Base-by-base conservation (phyloP, 345 rosid genomes). In the Gossypium ekmanianum region DNA sequence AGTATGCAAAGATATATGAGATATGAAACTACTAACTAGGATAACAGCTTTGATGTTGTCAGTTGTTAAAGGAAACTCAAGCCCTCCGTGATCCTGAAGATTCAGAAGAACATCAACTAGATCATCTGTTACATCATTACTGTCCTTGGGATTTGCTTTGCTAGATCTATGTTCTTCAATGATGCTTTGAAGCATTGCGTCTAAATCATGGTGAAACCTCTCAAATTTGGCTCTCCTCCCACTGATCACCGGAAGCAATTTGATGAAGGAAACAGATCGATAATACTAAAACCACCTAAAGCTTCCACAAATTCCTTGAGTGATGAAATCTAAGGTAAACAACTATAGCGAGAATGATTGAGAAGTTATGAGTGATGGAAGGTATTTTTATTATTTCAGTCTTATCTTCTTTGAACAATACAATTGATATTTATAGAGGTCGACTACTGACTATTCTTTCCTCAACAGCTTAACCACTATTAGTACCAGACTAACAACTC, bases 21-120 rank as follows among this genome's bases (percentile, higher is more conserved):
- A 29, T 29, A 29, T 29, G 34, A 29, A 29, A 29, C 34, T 29
- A 29, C 50, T 45, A 45, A 81, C 85, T 5, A 79, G 55, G 79
- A 84, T 68, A 13, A 78, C 81, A 83, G 88, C 83, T n/a, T 71
- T 80, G 1, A 75, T 56, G 7, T 8, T 14, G 71, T 50, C 7
- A 75, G 18, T n/a, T 73, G 51, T 3, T 72, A 43, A 7, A 83
- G 77, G 17, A 13, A 79, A 76, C 12, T 76, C 26, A 41, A 52
- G 57, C 9, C 20, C 57, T 17, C 68, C 78, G 61, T 74, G 50
- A 10, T 62, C 22, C 7, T 62, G 67, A 16, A 62, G 67, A 41
- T 41, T 16, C 43, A 62, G 4, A 17, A 34, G 67, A 34, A 62
- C 67, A 34, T 62, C 67, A 34, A 62, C 67, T 16, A 62, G 67